Evolutionary conservation across 257 asterid species (phyloP), one percentile per base, ranked within the genome.

Genomic region (Nemophila menziesii): DNA sequence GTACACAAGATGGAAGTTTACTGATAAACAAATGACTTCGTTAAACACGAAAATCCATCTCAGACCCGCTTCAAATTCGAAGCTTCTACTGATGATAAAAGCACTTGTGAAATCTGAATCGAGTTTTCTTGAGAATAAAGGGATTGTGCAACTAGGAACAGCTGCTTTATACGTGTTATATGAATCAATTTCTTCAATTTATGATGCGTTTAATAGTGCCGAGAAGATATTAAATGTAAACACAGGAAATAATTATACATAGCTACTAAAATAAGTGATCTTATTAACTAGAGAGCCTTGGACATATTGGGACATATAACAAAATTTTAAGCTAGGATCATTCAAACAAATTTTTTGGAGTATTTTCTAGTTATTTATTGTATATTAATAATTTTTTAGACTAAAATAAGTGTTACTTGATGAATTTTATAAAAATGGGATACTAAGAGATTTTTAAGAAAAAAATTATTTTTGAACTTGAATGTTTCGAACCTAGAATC

Each of bases 211-310:
- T 65, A 74, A 38, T 43, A 85, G 96, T 38, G 96, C 96, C 2
- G 96, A 90, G 86, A 90, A 74, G 73, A 85, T 85, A 54, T 55
- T 90, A 61, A 78, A 85, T 19, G 94, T 82, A 49, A 90, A 82
- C 69, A 92, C 96, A 46, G 81, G 83, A 20, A 96, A 90, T 46
- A 67, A 93, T 19, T 81, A 81, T 82, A 78, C 72, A 96, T 90
- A 48, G 93, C 99, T 57, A 79, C 99, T 60, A 96, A 87, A 74
- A 77, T 90, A 54, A 68, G 83, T 42, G 99, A 90, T 70, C 93
- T 90, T 65, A 75, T 85, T 49, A 90, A 79, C 39, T 84, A 85
- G 69, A 74, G 94, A 48, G 64, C 89, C n/a, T n/a, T n/a, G n/a
- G n/a, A n/a, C n/a, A n/a, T n/a, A n/a, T n/a, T n/a, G n/a, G n/a